These are phyloP conservation scores for Xylaria digitata DNA, from an alignment of 2,329 filamentous ascomycete species.

Conservation along the genomic window DNA sequence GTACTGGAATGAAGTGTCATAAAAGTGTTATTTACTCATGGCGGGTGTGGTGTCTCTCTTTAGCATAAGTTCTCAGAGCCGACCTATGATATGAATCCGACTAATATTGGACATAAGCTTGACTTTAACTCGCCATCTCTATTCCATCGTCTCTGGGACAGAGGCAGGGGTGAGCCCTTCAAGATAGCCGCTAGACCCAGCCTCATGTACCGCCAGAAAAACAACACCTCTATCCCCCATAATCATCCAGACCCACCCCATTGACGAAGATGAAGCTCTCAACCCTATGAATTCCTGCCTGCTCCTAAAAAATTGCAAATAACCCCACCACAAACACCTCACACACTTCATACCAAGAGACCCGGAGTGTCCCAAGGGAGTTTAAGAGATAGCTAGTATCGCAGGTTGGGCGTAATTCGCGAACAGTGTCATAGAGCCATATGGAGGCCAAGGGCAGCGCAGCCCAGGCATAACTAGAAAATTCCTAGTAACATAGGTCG, in stretches of 20 bases:
- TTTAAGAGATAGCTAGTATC: slow-evolving; percentile 78
- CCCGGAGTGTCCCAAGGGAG: slow-evolving; percentile 66
- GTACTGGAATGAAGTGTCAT: no score
- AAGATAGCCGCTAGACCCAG: slow-evolving; percentile 66
- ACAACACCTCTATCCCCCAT: slow-evolving; percentile 81
- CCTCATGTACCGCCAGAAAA: slow-evolving; percentile 76
- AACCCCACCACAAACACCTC: slow-evolving; percentile 61
- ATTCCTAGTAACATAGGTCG: no score
- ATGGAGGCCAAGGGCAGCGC: no score
- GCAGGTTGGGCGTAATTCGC: slow-evolving; percentile 76
- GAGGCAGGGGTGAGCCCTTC: slow-evolving; percentile 79
- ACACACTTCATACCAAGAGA: slow-evolving; percentile 66
- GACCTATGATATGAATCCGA: neutral
- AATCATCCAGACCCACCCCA: slow-evolving; percentile 81
- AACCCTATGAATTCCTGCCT: slow-evolving; percentile 82
- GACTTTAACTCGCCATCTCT: slow-evolving; percentile 82
- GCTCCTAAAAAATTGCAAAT: slow-evolving; percentile 68
- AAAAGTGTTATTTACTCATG: no score
- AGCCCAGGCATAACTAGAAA: no score
- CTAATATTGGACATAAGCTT: slow-evolving; percentile 62
- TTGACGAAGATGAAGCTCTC: slow-evolving; percentile 79
- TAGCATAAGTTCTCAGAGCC: no score
- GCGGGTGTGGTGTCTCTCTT: no score
- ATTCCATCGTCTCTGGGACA: slow-evolving; percentile 79
- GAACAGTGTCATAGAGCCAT: slow-evolving; percentile 63